Percentiles rank a stretch among this genome's conserved stretches.
phyloP scores from a whole-genome alignment of 495 filamentous ascomycete species.

The Tuber brumale region DNA sequence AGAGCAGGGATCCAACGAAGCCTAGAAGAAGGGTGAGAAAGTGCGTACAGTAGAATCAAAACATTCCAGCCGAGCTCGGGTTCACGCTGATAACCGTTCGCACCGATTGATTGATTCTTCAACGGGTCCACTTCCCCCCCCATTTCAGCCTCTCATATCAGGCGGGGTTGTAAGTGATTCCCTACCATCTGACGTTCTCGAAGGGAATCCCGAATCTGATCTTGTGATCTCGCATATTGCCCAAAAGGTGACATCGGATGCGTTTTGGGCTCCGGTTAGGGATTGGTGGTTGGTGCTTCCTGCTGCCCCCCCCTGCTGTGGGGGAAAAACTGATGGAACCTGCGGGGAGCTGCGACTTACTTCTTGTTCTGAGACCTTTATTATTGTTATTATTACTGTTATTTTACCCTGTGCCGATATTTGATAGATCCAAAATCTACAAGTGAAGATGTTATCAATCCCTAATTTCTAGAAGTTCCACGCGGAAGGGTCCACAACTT shows the following conservation, averaged over 20 bases:
- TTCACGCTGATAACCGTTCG: not conserved
- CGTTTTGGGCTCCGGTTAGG: not conserved
- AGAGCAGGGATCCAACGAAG: not conserved
- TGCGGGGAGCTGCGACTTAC: not conserved
- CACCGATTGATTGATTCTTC: not conserved
- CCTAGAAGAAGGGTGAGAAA: not conserved
- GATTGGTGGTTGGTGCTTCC: not conserved
- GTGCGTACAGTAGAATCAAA: not conserved
- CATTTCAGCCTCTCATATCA: not conserved
- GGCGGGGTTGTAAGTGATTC: not conserved
- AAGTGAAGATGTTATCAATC: constrained; percentile 15
- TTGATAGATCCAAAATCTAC: constrained; percentile 12
- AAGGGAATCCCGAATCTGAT: not conserved
- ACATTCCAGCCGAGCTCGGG: not conserved
- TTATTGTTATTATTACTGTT: not conserved
- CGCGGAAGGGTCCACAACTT: not conserved
- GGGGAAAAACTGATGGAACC: not conserved
- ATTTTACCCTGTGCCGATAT: constrained; percentile 19
- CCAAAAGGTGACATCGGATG: constrained; percentile 31
- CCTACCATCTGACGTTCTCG: not conserved
- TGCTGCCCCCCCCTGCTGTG: not conserved
- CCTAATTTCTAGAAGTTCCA: constrained; percentile 20
- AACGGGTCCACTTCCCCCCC: constrained; percentile 1
- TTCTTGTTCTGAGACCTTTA: not conserved
- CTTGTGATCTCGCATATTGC: constrained; percentile 9